Base-by-base conservation (phyloP, 306 rosid species). In the Cucurbita pepo region DNA sequence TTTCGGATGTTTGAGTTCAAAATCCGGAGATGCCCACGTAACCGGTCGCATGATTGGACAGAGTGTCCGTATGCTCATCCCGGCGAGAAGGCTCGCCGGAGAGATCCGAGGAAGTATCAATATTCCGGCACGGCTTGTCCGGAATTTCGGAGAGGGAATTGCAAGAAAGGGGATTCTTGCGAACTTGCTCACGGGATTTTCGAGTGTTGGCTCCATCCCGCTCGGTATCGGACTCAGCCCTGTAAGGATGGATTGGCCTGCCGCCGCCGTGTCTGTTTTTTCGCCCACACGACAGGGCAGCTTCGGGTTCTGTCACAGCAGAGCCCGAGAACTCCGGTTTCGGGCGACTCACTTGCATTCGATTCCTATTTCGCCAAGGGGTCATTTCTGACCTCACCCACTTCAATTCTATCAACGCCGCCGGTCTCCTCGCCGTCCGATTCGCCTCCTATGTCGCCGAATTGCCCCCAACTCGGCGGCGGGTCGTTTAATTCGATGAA, bases 161-260 rank as follows among this genome's bases (percentile, higher is more conserved):
- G 98, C 81, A 19, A 7, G 11, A 86, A 78, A 45, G 98, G 96
- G 0, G 97, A 93, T 70, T 76, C 85, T 0, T 93, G 98, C 56
- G 86, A 87, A 79, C 85, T 93, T 14, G 94, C 98, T 11, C 98
- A 93, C 7, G 98, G 98, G 41, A 95, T 93, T 2, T 93, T 93
- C 18, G 98, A 93, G 79, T 87, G 96, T 72, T 93, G 98, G 98
- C 94, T 93, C 4, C 98, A 93, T 56, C 98, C 98, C 4, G 77
- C 89, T 19, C 94, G 98, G 4, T 93, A 93, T 75, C 58, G 97
- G 56, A 93, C 98, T 10, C 97, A 90, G 70, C 90, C 89, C 1
- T 93, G 98, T 71, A 93, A 93, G 64, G 98, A 93, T 63, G 89
- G 97, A 3, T 72, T 82, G 1, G 34, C 43, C 34, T 93, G 98